A percentile compares a stretch with the other conserved stretches of the same genome.
Conservation (phyloP, 2,329 filamentous ascomycete genomes). For the Fusarium euwallaceae region DNA sequence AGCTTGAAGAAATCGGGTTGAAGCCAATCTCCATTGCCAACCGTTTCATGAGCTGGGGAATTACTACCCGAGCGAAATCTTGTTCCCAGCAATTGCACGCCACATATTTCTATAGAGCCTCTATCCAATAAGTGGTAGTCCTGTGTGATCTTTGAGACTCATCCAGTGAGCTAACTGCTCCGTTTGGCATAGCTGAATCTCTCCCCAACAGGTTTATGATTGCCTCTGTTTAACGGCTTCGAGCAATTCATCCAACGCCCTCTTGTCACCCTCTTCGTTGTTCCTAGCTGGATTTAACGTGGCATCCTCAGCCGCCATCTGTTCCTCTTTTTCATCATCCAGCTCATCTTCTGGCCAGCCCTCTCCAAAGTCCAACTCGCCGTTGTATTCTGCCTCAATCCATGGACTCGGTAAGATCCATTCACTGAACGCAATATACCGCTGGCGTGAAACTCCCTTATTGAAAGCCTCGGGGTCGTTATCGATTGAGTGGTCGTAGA, state of each 20-base stretch:
- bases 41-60: background rate
- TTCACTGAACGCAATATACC: background rate
- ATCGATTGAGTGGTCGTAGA: background rate
- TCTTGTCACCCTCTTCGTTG: background rate
- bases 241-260: background rate
- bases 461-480: background rate
- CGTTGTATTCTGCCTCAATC: background rate
- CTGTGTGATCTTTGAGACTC: no score
- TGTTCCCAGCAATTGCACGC: background rate
- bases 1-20: background rate
- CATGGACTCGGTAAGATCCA: background rate
- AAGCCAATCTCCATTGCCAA: background rate
- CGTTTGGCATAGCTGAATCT: no score
- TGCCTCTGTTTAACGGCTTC: background rate
- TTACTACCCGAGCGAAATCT: background rate
- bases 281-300: background rate
- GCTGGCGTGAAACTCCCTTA: background rate
- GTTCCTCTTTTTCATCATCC: background rate
- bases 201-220: no score
- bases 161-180: no score
- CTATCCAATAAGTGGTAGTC: no score
- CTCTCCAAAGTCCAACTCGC: background rate
- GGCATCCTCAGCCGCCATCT: background rate
- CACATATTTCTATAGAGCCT: no score
- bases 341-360: background rate